phyloP scores from a whole-genome alignment of 257 asterid species.

The Lycium ferocissimum region DNA sequence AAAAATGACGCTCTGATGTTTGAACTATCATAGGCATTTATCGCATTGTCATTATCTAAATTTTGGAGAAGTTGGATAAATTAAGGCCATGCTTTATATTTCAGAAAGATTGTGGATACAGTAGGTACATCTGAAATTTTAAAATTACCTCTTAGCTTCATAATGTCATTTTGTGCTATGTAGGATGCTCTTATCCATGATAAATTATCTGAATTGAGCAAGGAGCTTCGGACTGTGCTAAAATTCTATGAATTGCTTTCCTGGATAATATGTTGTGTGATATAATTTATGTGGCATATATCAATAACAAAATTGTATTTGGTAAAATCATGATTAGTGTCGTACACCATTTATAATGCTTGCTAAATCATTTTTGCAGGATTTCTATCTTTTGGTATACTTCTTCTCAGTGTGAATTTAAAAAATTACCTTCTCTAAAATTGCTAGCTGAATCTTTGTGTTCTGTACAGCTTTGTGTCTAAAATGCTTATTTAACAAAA shows the following conservation, averaged over 20 bases:
- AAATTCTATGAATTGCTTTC: not conserved
- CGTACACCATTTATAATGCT: not conserved
- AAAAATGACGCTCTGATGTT: too few relatives aligned
- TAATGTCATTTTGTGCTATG: not conserved
- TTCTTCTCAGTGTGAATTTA: not conserved
- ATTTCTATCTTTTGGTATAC: not conserved
- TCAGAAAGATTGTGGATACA: not conserved
- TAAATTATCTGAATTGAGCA: not conserved
- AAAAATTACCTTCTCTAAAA: not conserved
- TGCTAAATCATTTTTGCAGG: not conserved
- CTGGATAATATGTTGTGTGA: not conserved
- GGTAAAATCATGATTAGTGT: not conserved
- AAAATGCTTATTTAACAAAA: slow-evolving; percentile 54
- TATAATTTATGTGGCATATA: not conserved
- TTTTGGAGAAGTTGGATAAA: too few relatives aligned
- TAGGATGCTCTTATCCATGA: not conserved
- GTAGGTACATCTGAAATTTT: not conserved
- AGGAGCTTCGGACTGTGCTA: not conserved
- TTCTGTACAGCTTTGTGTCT: not conserved
- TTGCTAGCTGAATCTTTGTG: not conserved
- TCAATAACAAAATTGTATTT: not conserved
- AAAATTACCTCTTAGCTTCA: not conserved
- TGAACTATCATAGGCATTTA: too few relatives aligned
- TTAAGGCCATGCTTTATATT: not conserved
- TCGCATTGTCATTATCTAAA: too few relatives aligned